Evolutionary conservation across 2,329 filamentous ascomycete species (phyloP), one percentile per base, ranked within the genome.

Genomic region (Harringtonia lauricola): DNA sequence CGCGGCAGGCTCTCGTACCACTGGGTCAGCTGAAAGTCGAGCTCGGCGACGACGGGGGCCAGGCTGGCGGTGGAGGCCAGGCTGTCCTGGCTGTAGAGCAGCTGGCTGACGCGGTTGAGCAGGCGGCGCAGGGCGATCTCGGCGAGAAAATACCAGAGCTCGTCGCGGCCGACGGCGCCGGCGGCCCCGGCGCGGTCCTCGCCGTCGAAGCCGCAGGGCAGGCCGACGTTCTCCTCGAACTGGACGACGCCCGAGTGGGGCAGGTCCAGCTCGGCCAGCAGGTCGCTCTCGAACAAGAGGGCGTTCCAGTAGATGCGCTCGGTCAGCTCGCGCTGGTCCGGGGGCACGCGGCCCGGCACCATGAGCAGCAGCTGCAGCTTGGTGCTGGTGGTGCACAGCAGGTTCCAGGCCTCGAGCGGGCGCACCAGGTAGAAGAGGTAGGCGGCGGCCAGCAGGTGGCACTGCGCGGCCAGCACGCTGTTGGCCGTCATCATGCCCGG

Each of bases 291-390:
- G 47, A 87, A 86, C 41, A 90, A 73, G 2, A 89, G 66, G 3
- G 84, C 72, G 53, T 92, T 90, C 86, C 86, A 92, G 64, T 87
- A 92, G 14, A 90, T 81, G 39, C 86, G 71, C 60, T 87, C 83
- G 39, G 79, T 78, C 26, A 90, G 62, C 57, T 89, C 84, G 53
- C 79, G 74, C 57, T 86, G 80, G 28, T 80, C 76, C 4, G 76
- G 66, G 1, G 83, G 82, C 1, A 90, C 74, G 43, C 83, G 74
- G 49, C 75, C 81, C 13, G 83, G 82, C 2, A 81, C 77, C 63
- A 83, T 86, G 36, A 90, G 71, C 28, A 90, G 69, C 19, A 92
- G 69, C 56, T 92, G 85, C 36, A 90, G 66, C 57, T 90, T 92
- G 55, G 83, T 86, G 59, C 83, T 87, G 4, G 84, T 84, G 46